Conservation (phyloP, 2,329 filamentous ascomycete genomes). For the Proliferodiscus dingleyae region DNA sequence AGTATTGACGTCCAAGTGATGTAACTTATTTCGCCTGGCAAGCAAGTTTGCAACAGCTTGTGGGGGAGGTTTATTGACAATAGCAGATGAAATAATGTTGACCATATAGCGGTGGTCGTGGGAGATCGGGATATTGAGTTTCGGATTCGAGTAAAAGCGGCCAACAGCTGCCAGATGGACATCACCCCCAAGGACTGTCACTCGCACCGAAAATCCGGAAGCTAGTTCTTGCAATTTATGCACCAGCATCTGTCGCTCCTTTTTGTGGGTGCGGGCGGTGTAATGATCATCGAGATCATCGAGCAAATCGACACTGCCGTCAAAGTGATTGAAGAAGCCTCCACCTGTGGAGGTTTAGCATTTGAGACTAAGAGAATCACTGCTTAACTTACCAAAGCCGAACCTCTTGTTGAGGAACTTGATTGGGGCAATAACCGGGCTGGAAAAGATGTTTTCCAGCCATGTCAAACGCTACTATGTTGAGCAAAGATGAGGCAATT, state of each 20-base stretch:
- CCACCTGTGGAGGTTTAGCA: slow-evolving; percentile 47
- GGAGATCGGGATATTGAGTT: slow-evolving; percentile 69
- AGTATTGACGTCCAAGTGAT: slow-evolving; percentile 65
- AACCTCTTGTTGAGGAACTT: slow-evolving; percentile 89
- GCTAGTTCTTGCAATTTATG: slow-evolving; percentile 79
- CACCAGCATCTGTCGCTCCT: slow-evolving; percentile 74
- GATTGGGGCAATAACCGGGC: slow-evolving; percentile 81
- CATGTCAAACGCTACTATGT: slow-evolving; percentile 74
- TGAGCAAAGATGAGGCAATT: slow-evolving; percentile 12
- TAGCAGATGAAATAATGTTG: slow-evolving; percentile 90
- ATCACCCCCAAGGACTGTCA: slow-evolving; percentile 90
- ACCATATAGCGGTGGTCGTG: slow-evolving; percentile 91
- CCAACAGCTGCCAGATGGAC: slow-evolving; percentile 90
- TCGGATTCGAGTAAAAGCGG: slow-evolving; percentile 89
- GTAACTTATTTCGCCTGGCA: slow-evolving; percentile 81
- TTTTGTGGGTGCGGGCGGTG: slow-evolving; percentile 86
- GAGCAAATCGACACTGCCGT: slow-evolving; percentile 86
- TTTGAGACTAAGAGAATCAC: background rate
- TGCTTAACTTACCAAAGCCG: slow-evolving; percentile 54
- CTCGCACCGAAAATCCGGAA: slow-evolving; percentile 78
- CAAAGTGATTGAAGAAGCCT: slow-evolving; percentile 87
- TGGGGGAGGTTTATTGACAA: slow-evolving; percentile 91
- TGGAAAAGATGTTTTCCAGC: slow-evolving; percentile 87
- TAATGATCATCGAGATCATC: slow-evolving; percentile 96
- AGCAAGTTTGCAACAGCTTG: slow-evolving; percentile 84